Evolutionary conservation across 225 moss, liverwort and hornwort species (phyloP), one percentile per base, ranked within the genome.

Genomic region (Thuidium tamariscinum): DNA sequence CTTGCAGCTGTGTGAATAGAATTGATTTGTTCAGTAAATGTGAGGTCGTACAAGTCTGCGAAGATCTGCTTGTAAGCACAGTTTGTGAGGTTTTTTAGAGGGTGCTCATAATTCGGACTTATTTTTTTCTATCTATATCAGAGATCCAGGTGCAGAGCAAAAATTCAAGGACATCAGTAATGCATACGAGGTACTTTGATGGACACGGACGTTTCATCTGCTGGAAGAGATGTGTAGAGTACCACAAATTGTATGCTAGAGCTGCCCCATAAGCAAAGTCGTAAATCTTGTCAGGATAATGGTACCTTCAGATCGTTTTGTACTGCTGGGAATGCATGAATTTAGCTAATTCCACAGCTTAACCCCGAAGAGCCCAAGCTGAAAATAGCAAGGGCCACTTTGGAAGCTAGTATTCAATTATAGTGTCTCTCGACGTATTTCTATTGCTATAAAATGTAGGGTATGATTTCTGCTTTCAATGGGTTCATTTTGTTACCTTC

Each of bases 101-200:
- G 36, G 59, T 83, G 46, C 56, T 68, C n/a, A n/a, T 34, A 66
- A 4, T 66, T 13, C 6, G 23, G 51, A 82, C 84, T 89, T 6
- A 87, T 13, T 10, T 10, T 19, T 57, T 5, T 52, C 11, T 68
- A 61, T 85, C 36, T 59, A 48, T 74, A 82, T 63, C 92, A 97
- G 97, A 80, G 96, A 96, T 54, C 2, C 95, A 41, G 96, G 96
- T 89, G 95, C 97, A 51, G 97, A 98, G 87, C 93, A 95, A 78
- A 98, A 98, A 92, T 98, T 98, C 82, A 98, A 98, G 90, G 96
- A 98, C 42, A 98, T 98, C 72, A 98, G 97, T 80, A 98, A 96
- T 86, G 97, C 97, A 32, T 98, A 98, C 77, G 97, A 98, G 97
- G 97, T 97, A 94, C 75, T 82, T 77, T 75, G 44, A 75, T 63